Base-by-base conservation (phyloP, 257 asterid species). In the Perilla frutescens region DNA sequence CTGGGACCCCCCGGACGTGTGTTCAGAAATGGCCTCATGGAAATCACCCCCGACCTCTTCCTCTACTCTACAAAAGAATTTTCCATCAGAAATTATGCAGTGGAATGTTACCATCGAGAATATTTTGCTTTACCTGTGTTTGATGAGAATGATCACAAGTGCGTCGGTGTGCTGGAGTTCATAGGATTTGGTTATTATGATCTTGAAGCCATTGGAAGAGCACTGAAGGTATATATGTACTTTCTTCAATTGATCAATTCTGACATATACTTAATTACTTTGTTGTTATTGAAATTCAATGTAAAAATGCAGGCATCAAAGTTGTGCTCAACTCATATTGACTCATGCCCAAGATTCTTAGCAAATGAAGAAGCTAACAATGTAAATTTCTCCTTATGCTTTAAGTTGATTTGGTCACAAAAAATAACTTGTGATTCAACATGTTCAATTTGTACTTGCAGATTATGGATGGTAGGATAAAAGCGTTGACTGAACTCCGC, bases 51-150 rank as follows among this genome's bases (percentile, higher is more conserved):
- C 7, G 26, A 69, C 9, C 44, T 56, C 37, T 62, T 10, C 13
- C 37, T 48, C 34, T 80, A 80, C 63, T 39, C 75, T 4, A 50
- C 26, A n/a, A 54, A 34, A 53, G 76, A 80, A 62, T 76, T 31
- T 44, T 65, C 79, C 2, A 61, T 66, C 0, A 44, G 48, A 41
- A 36, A 65, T 49, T 8, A 34, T 53, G 84, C 76, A 13, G 2
- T 20, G 2, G 13, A 2, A 13, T 71, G 57, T 2, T 2, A 7
- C 47, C 26, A 10, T 6, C 3, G 11, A 43, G 2, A 0, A 1
- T 50, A 70, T 50, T 6, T 51, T 4, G 77, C 68, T 37, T n/a
- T 75, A 1, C 78, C 80, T 1, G 2, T 79, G 6, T 68, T 66
- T 14, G n/a, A 58, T 9, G 40, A 31, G n/a, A 6, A 11, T 10